A percentile compares a stretch with the other conserved stretches of the same genome.
phyloP scores from a whole-genome alignment of 2,329 filamentous ascomycete species.

The Epichloe coenophiala region DNA sequence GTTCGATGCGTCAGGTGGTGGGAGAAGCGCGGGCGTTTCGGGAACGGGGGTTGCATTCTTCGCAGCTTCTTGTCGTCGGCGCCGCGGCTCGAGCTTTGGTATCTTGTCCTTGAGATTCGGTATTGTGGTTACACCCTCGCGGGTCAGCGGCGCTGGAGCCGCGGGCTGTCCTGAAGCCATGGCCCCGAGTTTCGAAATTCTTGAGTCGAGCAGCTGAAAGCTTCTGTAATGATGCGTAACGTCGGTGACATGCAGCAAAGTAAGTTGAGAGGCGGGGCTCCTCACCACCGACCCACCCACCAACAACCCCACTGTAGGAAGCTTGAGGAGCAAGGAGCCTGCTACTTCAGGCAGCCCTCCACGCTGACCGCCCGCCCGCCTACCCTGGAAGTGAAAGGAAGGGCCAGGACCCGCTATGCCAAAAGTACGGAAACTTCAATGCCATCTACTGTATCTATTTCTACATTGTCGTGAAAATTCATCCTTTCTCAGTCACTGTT shows the following conservation, averaged over 20 bases:
- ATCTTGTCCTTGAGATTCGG: slow-evolving; percentile 37
- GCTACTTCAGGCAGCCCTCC: too few relatives aligned
- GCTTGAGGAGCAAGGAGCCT: too few relatives aligned
- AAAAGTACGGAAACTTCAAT: neutral
- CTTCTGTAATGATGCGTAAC: neutral
- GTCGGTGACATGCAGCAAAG: too few relatives aligned
- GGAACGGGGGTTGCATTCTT: slow-evolving; percentile 53
- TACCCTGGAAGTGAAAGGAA: too few relatives aligned
- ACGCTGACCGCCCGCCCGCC: too few relatives aligned
- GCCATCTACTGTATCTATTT: neutral
- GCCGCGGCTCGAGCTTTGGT: slow-evolving; percentile 54
- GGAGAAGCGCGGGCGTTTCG: slow-evolving; percentile 58
- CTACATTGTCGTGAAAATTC: neutral
- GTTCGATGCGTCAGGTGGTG: slow-evolving; percentile 47
- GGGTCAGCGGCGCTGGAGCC: slow-evolving; percentile 1
- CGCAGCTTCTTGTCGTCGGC: slow-evolving; percentile 30
- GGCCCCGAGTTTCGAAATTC: neutral
- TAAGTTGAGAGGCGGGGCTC: neutral
- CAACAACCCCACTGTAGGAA: too few relatives aligned
- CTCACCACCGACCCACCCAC: neutral
- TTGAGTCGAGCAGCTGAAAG: neutral
- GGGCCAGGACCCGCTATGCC: neutral
- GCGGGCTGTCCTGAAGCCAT: slow-evolving; percentile 14
- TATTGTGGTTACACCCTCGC: slow-evolving; percentile 11
- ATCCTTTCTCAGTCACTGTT: neutral